A percentile compares a stretch with the other conserved stretches of the same genome.
Evolutionary conservation across 2,329 filamentous ascomycete genomes (phyloP).

Genomic region (Aureobasidium sp.): DNA sequence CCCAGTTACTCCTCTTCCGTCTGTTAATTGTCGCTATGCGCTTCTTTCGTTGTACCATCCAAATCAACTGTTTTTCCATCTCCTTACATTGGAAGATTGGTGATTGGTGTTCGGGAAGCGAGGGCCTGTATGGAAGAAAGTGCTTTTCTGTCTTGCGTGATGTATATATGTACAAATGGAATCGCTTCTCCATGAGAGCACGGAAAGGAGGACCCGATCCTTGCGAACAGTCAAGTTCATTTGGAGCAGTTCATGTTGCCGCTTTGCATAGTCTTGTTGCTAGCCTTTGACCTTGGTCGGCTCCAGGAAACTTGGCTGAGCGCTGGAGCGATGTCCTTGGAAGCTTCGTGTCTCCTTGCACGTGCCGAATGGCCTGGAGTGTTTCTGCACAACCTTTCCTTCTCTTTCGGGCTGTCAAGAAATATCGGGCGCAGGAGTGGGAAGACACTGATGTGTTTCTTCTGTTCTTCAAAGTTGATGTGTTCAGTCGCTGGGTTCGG

Average conservation of each 20-base stretch:
- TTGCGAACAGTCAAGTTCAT: background rate
- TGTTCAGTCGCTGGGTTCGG: background rate
- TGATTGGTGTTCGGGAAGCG: background rate
- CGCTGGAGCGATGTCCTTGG: background rate
- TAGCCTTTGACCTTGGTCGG: background rate
- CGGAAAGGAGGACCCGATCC: background rate
- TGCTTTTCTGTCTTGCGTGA: background rate
- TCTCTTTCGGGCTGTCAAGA: background rate
- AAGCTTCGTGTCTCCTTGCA: background rate
- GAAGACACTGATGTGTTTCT: background rate
- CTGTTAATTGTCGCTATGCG: background rate
- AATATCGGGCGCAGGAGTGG: background rate
- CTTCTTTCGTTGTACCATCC: background rate
- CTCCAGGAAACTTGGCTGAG: background rate
- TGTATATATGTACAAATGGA: background rate
- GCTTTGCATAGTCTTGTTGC: background rate
- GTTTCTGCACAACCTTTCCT: background rate
- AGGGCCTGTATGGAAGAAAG: background rate
- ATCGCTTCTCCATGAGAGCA: background rate
- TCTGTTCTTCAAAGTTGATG: background rate
- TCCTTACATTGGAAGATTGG: fast-evolving
- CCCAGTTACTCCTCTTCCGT: background rate
- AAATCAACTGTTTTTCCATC: too few relatives aligned
- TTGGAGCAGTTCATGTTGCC: background rate
- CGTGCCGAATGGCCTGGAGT: background rate